Conservation (phyloP, 1,139 yeast species). For the Blastobotrys aristatus region DNA sequence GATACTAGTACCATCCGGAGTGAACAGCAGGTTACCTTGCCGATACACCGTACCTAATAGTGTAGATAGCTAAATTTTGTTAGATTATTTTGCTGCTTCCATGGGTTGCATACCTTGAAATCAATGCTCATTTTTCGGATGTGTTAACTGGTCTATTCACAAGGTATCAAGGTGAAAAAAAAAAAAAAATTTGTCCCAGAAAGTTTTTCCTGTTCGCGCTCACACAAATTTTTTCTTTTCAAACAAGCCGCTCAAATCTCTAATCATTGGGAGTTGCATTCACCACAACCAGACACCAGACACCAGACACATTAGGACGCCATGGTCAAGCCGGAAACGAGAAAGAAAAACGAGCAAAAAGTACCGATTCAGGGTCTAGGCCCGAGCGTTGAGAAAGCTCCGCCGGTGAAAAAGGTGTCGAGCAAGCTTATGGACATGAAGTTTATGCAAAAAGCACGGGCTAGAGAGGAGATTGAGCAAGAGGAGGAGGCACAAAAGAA, state of each 20-base stretch:
- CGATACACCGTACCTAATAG: constrained; percentile 91
- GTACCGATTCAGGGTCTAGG: constrained; percentile 15
- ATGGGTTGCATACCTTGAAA: constrained; percentile 23
- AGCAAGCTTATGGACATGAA: constrained; percentile 69
- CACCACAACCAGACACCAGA: too few species aligned
- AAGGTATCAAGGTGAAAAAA: not conserved
- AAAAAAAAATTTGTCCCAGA: constrained; percentile 4
- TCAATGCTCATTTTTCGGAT: constrained; percentile 27
- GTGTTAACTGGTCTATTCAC: not conserved
- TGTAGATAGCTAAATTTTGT: constrained; percentile 55
- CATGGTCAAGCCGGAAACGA: too few species aligned
- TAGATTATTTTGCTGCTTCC: not conserved
- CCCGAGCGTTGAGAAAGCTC: constrained; percentile 18
- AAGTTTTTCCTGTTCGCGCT: constrained; percentile 7
- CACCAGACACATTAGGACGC: too few species aligned
- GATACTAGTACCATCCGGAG: constrained; percentile 77
- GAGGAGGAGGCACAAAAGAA: constrained; percentile 32
- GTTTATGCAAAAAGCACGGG: constrained; percentile 49
- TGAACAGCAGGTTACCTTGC: constrained; percentile 83
- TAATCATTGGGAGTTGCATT: not conserved
- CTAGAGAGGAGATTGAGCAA: constrained; percentile 35
- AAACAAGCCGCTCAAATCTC: not conserved
- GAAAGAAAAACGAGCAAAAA: not conserved
- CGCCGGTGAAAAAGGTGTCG: constrained; percentile 40
- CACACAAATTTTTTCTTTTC: constrained; percentile 1